Conservation (phyloP, 108 stramenopile species). For the Cylindrotheca fusiformis region DNA sequence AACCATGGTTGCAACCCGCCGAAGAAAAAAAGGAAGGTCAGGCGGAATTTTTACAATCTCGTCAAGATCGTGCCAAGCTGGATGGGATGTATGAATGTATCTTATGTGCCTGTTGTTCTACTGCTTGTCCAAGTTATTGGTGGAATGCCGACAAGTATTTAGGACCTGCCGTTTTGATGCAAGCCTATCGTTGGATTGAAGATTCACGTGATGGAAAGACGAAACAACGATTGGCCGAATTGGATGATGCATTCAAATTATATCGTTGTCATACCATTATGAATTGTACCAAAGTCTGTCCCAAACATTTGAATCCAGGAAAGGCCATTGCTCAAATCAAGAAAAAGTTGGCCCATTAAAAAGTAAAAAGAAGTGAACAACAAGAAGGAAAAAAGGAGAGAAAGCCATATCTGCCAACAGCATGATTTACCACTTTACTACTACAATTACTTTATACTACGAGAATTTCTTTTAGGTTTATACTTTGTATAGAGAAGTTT, state of each 20-base stretch:
- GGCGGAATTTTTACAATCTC: conserved; percentile 89
- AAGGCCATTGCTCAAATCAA: conserved; percentile 98
- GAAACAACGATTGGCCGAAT: conserved; percentile 82
- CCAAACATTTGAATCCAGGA: conserved; percentile 99
- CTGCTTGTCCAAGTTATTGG: conserved; percentile 97
- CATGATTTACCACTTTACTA: too few relatives aligned
- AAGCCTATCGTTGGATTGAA: conserved; percentile 97
- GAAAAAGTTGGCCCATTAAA: conserved; percentile 80
- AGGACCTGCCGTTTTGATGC: conserved; percentile 97
- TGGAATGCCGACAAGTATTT: conserved; percentile 97
- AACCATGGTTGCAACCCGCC: conserved; percentile 95
- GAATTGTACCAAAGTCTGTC: conserved; percentile 99
- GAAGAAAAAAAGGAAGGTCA: conserved; percentile 68
- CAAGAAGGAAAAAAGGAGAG: too few relatives aligned
- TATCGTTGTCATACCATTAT: conserved; percentile 99
- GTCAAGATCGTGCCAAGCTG: conserved; percentile 86
- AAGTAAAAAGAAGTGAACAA: too few relatives aligned
- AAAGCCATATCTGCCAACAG: too few relatives aligned
- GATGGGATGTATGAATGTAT: conserved; percentile 99
- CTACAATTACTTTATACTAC: too few relatives aligned
- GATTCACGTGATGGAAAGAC: conserved; percentile 92
- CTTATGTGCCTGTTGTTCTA: conserved; percentile 98
- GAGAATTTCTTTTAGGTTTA: too few relatives aligned
- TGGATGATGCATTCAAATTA: conserved; percentile 97
- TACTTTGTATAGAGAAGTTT: too few relatives aligned